These are phyloP conservation scores for Artomyces pyxidatus DNA, from an alignment of 768 basidiomycete genomes.

Conservation along the genomic window DNA sequence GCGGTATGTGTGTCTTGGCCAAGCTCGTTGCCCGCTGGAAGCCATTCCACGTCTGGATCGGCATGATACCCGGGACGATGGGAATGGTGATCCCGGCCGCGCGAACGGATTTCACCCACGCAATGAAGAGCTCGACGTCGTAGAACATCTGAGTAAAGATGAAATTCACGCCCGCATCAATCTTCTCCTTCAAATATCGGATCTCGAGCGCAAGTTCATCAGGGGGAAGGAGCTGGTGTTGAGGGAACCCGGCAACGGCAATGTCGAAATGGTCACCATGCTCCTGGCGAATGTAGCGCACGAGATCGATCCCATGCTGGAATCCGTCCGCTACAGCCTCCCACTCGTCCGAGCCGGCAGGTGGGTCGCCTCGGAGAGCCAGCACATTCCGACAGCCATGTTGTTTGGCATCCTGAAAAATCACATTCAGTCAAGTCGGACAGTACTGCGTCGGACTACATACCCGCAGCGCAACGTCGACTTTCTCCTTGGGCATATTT, in stretches of 20 bases:
- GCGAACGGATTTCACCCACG: constrained; percentile 80
- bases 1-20: constrained; percentile 74
- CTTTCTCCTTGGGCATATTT: constrained; percentile 95
- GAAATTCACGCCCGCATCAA: constrained; percentile 84
- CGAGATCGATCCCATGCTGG: constrained; percentile 85
- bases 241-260: constrained; percentile 90
- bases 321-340: constrained; percentile 89
- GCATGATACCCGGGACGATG: constrained; percentile 90
- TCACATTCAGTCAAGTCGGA: constrained; percentile 4
- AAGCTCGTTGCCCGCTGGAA: constrained; percentile 75
- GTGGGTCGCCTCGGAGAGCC: constrained; percentile 90
- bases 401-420: constrained; percentile 71
- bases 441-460: neutral
- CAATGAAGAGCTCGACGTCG: constrained; percentile 84
- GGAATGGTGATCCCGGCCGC: constrained; percentile 83
- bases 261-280: constrained; percentile 95
- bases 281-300: constrained; percentile 72
- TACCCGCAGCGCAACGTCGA: constrained; percentile 85
- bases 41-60: constrained; percentile 95
- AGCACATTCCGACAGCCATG: constrained; percentile 90
- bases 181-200: constrained; percentile 80
- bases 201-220: constrained; percentile 76
- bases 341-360: constrained; percentile 84
- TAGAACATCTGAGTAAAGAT: constrained; percentile 99
- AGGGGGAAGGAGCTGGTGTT: constrained; percentile 62